These are phyloP conservation scores for Cryomyces minteri DNA, from an alignment of 495 filamentous ascomycete genomes.

Conservation along the genomic window DNA sequence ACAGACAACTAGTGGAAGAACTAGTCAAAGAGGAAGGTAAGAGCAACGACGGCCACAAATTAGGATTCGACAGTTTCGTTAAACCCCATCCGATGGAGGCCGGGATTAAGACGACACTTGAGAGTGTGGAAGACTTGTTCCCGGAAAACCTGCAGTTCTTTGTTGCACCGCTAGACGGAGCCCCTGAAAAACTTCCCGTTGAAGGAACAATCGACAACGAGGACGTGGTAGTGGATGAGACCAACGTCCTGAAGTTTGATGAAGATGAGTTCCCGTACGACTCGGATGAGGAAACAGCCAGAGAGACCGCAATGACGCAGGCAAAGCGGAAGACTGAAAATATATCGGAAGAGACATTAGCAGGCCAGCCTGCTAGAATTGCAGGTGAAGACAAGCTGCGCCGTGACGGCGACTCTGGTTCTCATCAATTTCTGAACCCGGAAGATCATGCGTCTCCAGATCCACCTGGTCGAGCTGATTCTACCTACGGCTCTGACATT, in stretches of 20 bases:
- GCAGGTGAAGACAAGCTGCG: background rate
- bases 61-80: constrained; percentile 48
- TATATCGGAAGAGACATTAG: background rate
- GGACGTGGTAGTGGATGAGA: constrained; percentile 27
- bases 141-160: constrained; percentile 34
- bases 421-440: background rate
- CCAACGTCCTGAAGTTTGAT: constrained; percentile 25
- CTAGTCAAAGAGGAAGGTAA: constrained; percentile 44
- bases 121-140: constrained; percentile 77
- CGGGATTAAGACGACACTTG: constrained; percentile 50
- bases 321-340: background rate
- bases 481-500: background rate
- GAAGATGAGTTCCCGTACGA: constrained; percentile 29
- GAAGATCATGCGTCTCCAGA: background rate
- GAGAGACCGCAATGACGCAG: constrained; percentile 7
- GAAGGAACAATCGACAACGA: background rate
- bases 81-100: constrained; percentile 29
- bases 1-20: constrained; percentile 37
- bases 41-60: constrained; percentile 24
- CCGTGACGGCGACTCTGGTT: background rate
- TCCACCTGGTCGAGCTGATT: background rate
- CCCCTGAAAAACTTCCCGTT: background rate
- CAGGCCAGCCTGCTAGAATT: background rate
- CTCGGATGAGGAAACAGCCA: constrained; percentile 31
- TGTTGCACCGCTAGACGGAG: background rate